Evolutionary conservation across 352 stramenopile species (phyloP).

Genomic region (Globisporangium okanoganense): DNA sequence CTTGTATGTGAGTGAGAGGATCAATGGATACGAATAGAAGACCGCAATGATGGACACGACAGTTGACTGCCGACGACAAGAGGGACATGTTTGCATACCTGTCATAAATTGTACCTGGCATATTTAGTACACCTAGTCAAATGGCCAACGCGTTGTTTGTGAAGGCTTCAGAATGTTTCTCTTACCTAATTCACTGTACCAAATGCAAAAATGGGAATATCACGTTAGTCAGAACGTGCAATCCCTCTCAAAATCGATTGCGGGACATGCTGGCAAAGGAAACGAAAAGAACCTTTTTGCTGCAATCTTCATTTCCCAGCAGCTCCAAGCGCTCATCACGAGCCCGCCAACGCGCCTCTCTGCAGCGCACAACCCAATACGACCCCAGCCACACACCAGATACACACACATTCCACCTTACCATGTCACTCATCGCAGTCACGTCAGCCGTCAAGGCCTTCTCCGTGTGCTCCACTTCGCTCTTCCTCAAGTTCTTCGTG

Average conservation of each 20-base stretch:
- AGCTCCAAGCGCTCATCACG: not conserved
- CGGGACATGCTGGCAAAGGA: not conserved
- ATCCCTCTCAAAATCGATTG: not conserved
- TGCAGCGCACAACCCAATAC: not conserved
- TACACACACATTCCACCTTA: not conserved
- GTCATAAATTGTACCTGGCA: no score
- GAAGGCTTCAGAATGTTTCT: no score
- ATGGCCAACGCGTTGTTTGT: no score
- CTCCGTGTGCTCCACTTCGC: conserved; percentile 11
- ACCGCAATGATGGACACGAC: not conserved
- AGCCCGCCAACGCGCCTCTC: not conserved
- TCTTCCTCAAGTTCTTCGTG: conserved; percentile 18
- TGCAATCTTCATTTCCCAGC: not conserved
- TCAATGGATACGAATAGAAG: not conserved
- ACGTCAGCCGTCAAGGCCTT: conserved; percentile 8
- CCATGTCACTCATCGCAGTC: conserved; percentile 3
- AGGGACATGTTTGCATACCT: no score
- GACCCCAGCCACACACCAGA: not conserved
- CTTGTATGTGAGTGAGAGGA: not conserved
- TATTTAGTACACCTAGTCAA: no score
- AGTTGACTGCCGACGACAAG: not conserved
- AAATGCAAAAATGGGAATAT: no score
- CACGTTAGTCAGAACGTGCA: no score
- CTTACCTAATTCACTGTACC: no score
- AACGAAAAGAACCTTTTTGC: not conserved